Evolutionary conservation across 768 basidiomycete species (phyloP), one percentile per base, ranked within the genome.

Genomic region (Podaxis sp.): DNA sequence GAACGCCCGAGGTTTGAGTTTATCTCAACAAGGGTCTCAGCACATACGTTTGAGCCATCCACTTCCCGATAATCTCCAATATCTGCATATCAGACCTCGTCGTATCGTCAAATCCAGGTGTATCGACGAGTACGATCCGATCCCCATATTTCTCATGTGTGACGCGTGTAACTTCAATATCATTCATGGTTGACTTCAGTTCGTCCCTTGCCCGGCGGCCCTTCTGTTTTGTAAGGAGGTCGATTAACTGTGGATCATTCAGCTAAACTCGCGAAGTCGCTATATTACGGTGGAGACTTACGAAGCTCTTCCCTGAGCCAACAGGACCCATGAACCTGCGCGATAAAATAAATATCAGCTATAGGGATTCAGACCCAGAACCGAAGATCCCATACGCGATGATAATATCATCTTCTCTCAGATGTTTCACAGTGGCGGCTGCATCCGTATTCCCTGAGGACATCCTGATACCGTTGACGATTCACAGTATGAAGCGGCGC

Each of bases 221-320:
- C 46, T 48, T 33, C n/a, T 49, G 40, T 15, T 53, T 36, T 44
- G 24, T 58, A 28, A 46, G 59, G n/a, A 55, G 46, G 37, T 64
- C 59, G 57, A 64, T 60, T 26, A 64, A 55, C 63, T 64, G 13
- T 36, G 20, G 36, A n/a, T 7, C 7, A 33, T 8, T 10, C 33
- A 33, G 33, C 12, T 20, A 20, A 20, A 26, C n/a, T 33, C 10
- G 38, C 26, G 4, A 7, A 40, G 26, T 24, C 11, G 30, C 26
- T 8, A 52, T 48, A 17, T 52, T 36, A 12, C 11, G 60, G 37
- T 20, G 22, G 11, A 22, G 5, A 40, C 63, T 24, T 54, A 64
- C 63, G 33, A 41, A 59, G 63, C 63, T 64, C 20, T 64, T 64
- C 15, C 63, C 63, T 28, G 50, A 17, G n/a, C 63, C 63, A 13